Percentiles rank a stretch among this genome's conserved stretches.
Evolutionary conservation across 345 rosid genomes (phyloP).

Genomic region (Salix brachista): DNA sequence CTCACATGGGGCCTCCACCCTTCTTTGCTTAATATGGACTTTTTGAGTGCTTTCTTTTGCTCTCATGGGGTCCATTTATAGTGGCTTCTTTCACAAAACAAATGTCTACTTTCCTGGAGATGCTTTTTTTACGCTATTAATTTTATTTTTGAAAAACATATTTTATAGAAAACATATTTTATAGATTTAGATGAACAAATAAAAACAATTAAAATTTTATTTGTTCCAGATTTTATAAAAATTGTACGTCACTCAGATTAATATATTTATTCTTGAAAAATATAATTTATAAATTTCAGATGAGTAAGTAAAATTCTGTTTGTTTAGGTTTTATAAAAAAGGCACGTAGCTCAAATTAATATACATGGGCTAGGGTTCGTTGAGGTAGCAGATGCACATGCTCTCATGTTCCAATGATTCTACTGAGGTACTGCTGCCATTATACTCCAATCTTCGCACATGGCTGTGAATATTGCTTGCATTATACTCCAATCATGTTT

Average conservation of each 20-base stretch:
- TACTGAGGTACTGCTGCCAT: not conserved
- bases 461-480: conserved; percentile 23
- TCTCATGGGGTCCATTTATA: conserved; percentile 16
- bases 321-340: no score
- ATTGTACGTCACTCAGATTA: accelerated
- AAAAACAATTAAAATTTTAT: no score
- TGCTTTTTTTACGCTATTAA: no score
- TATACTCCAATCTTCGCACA: conserved; percentile 6
- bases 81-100: not conserved
- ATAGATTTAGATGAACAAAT: no score
- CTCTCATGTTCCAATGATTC: conserved; percentile 28
- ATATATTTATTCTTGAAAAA: no score
- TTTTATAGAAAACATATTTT: no score
- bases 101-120: not conserved
- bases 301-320: no score
- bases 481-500: conserved; percentile 11
- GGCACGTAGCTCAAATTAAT: no score
- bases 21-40: conserved; percentile 20
- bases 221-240: no score
- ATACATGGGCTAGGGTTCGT: not conserved
- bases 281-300: no score
- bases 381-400: conserved; percentile 25
- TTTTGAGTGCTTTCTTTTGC: conserved; percentile 26
- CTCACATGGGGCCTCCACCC: conserved; percentile 27
- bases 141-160: no score